Conservation (phyloP, 2,329 filamentous ascomycete species). For the Verticillium klebahnii region DNA sequence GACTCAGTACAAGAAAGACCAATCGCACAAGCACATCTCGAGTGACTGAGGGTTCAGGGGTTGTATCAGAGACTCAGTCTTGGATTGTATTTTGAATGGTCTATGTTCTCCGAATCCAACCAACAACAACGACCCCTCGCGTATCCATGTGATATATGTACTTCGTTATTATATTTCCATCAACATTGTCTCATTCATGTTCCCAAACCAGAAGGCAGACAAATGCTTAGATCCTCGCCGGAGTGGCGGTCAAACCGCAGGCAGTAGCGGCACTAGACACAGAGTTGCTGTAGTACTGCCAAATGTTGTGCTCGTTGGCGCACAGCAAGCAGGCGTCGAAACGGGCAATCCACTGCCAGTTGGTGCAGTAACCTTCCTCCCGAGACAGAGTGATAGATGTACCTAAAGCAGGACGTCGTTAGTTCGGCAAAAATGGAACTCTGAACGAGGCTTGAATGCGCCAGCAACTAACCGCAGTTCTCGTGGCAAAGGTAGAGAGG, state of each 20-base stretch:
- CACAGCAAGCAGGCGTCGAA: conserved; percentile 41
- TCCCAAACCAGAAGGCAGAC: not conserved
- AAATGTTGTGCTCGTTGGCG: conserved; percentile 36
- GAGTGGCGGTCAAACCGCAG: conserved; percentile 21
- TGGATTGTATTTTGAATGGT: no score
- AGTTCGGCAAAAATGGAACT: not conserved
- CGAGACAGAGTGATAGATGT: conserved; percentile 27
- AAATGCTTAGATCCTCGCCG: conserved; percentile 1
- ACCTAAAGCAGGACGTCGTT: conserved; percentile 11
- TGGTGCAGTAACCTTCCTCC: conserved; percentile 26
- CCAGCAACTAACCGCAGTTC: conserved; percentile 35
- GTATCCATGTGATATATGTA: not conserved
- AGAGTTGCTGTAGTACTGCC: conserved; percentile 35
- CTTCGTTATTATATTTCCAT: not conserved
- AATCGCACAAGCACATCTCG: no score
- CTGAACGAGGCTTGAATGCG: not conserved
- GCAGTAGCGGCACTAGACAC: conserved; percentile 30
- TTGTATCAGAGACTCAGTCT: no score
- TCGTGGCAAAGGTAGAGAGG: conserved; percentile 43
- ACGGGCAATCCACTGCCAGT: conserved; percentile 18
- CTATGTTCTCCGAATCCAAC: no score
- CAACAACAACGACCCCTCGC: no score
- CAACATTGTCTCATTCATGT: not conserved
- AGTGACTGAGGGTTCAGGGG: no score
- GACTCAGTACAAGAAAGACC: no score